These are phyloP conservation scores for Panaeolus cyanescens DNA, from an alignment of 768 basidiomycete genomes.

Conservation along the genomic window DNA sequence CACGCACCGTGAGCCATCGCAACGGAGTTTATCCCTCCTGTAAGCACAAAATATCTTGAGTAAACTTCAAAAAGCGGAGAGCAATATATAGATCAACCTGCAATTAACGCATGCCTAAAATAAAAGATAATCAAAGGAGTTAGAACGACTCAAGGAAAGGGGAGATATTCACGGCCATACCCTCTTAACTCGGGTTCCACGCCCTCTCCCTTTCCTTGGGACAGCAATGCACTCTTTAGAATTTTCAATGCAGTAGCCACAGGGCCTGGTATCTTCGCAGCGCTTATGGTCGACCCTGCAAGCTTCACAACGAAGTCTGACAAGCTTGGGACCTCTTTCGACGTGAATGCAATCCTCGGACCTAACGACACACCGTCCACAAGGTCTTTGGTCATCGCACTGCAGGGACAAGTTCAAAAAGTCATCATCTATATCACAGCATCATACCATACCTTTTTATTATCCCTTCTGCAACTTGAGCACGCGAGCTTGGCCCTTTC, in stretches of 20 bases:
- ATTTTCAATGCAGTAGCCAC: constrained; percentile 49
- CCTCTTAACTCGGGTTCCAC: constrained; percentile 58
- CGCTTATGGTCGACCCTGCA: constrained; percentile 58
- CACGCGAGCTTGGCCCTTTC: constrained; percentile 64
- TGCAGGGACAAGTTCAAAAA: constrained; percentile 22
- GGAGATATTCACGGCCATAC: constrained; percentile 40
- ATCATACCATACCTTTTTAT: constrained; percentile 54
- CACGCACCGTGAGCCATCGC: constrained; percentile 56
- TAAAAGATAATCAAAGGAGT: constrained; percentile 10
- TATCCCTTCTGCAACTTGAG: constrained; percentile 60
- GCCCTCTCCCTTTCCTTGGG: constrained; percentile 56
- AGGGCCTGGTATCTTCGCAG: constrained; percentile 63
- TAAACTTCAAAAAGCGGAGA: neutral
- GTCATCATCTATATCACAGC: neutral
- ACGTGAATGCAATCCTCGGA: constrained; percentile 59
- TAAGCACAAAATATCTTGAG: constrained; percentile 1
- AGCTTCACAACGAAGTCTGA: constrained; percentile 60
- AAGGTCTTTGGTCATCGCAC: constrained; percentile 68
- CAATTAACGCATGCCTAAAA: constrained; percentile 60
- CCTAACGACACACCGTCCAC: constrained; percentile 57
- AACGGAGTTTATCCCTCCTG: constrained; percentile 65
- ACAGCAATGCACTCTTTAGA: constrained; percentile 49
- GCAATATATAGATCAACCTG: constrained; percentile 39
- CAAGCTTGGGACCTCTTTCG: constrained; percentile 55
- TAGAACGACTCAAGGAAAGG: constrained; percentile 9